phyloP scores from a whole-genome alignment of 768 basidiomycete genomes.

The Tricholoma furcatifolium region DNA sequence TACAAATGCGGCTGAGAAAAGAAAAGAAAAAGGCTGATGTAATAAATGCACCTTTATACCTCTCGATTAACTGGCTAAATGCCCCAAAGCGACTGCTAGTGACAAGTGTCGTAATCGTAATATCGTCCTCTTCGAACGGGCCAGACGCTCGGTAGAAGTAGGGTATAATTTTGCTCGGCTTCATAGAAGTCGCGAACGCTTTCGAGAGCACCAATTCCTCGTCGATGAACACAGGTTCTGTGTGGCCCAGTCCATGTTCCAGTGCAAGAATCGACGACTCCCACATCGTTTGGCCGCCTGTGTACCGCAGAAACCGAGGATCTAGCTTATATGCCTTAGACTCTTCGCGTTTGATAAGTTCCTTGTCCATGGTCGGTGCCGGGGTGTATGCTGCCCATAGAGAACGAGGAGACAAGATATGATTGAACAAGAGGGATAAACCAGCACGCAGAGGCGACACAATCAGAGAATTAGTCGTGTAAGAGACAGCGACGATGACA shows the following conservation, averaged over 20 bases:
- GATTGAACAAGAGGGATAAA: conserved; percentile 24
- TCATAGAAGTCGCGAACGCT: conserved; percentile 66
- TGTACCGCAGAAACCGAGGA: conserved; percentile 11
- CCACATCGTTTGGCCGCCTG: conserved; percentile 26
- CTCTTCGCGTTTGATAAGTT: conserved; percentile 3
- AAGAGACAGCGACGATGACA: conserved; percentile 37
- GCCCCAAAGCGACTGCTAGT: conserved; percentile 78
- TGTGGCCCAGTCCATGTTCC: conserved; percentile 32
- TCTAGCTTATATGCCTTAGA: conserved; percentile 14
- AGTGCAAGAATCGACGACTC: conserved; percentile 32
- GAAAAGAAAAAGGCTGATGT: neutral
- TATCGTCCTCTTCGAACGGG: conserved; percentile 56
- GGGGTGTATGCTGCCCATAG: conserved; percentile 15
- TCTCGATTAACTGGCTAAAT: conserved; percentile 67
- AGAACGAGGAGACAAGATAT: conserved; percentile 18
- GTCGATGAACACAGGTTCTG: conserved; percentile 33
- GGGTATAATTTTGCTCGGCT: conserved; percentile 74
- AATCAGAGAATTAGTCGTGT: conserved; percentile 42
- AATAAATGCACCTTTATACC: conserved; percentile 60
- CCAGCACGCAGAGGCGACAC: conserved; percentile 29
- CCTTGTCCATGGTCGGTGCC: conserved; percentile 8
- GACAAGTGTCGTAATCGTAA: conserved; percentile 84
- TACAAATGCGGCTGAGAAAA: neutral
- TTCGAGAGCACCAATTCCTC: conserved; percentile 64
- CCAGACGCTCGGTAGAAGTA: conserved; percentile 76